Percentiles rank a stretch among this genome's conserved stretches.
Conservation (phyloP, 257 asterid genomes). For the Rehmannia glutinosa region DNA sequence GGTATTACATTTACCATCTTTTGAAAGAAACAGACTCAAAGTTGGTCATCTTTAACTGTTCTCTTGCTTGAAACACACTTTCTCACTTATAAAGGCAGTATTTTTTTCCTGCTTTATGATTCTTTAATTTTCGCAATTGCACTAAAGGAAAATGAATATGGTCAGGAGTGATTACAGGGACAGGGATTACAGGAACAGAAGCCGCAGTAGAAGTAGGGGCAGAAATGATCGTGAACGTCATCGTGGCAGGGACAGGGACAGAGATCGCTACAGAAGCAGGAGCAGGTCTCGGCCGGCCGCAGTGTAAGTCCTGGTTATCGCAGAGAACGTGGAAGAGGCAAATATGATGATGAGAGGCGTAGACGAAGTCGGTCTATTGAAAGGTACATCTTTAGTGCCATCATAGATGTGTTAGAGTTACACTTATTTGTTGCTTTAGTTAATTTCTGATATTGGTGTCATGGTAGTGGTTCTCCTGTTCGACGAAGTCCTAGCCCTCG, state of each 20-base stretch:
- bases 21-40: background rate
- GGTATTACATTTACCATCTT: background rate
- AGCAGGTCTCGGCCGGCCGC: constrained; percentile 56
- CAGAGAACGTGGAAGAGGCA: constrained; percentile 71
- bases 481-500: constrained; percentile 60
- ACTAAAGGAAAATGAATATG: constrained; percentile 15
- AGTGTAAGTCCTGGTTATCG: constrained; percentile 65
- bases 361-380: constrained; percentile 70
- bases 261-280: constrained; percentile 41
- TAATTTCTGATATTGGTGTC: constrained; percentile 3
- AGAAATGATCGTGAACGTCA: constrained; percentile 65
- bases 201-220: constrained; percentile 77
- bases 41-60: background rate
- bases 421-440: background rate
- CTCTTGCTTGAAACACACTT: background rate
- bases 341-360: constrained; percentile 66
- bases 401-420: background rate
- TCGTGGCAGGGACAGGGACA: constrained; percentile 67
- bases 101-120: background rate
- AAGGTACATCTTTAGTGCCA: constrained; percentile 39
- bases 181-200: constrained; percentile 44
- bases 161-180: constrained; percentile 42
- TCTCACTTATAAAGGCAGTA: background rate
- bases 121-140: background rate
- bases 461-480: constrained; percentile 68